Evolutionary conservation across 2,329 filamentous ascomycete species (phyloP).

Genomic region (Fusarium secorum): DNA sequence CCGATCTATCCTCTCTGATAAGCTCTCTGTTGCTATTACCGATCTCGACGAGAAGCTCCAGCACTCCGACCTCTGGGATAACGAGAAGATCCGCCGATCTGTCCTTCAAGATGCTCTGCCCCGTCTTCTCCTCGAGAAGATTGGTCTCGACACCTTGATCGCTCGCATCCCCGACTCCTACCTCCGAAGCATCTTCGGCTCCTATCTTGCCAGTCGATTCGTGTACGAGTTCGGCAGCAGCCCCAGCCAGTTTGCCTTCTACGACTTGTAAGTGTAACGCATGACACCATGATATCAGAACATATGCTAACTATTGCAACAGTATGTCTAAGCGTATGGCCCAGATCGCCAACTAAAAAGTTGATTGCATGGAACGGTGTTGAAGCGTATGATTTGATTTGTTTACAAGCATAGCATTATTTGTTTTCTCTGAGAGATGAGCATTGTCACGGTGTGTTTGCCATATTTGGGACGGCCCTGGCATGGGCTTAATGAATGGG

Average conservation of each 20-base stretch:
- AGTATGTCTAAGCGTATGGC: constrained; percentile 73
- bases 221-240: constrained; percentile 94
- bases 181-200: constrained; percentile 93
- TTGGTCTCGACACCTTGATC: constrained; percentile 89
- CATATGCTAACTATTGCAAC: constrained; percentile 44
- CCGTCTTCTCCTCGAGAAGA: constrained; percentile 82
- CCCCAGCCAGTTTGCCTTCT: constrained; percentile 97
- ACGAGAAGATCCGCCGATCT: constrained; percentile 76
- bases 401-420: constrained; percentile 41
- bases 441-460: constrained; percentile 41
- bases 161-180: constrained; percentile 90
- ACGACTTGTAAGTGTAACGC: constrained; percentile 81
- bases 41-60: constrained; percentile 96
- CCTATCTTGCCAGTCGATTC: constrained; percentile 92
- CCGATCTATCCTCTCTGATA: constrained; percentile 89
- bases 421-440: constrained; percentile 37
- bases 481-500: constrained; percentile 36
- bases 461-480: constrained; percentile 38
- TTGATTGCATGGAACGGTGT: constrained; percentile 31
- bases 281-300: background rate
- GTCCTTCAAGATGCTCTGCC: constrained; percentile 89
- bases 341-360: constrained; percentile 47
- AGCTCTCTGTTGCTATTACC: constrained; percentile 91
- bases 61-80: constrained; percentile 89
- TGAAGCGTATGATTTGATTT: constrained; percentile 33